Evolutionary conservation across 768 basidiomycete genomes (phyloP), one percentile per base, ranked within the genome.

Genomic region (Hypholoma sublateritium): DNA sequence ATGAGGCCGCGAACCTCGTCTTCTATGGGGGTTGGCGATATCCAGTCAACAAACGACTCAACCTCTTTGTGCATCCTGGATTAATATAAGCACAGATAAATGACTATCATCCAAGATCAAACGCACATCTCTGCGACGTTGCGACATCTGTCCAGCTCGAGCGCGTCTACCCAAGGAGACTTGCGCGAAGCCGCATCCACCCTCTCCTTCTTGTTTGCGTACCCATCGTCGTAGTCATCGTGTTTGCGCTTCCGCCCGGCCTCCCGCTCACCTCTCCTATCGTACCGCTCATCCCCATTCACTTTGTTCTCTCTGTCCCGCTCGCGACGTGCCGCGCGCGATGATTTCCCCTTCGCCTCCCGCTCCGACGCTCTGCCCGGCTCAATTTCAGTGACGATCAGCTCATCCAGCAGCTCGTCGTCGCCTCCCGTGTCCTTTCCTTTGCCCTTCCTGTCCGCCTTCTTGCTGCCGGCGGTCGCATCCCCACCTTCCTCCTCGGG

Each of bases 71-170:
- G 91, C 54, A 98, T 71, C 82, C 96, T 95, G 52, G 17, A 55
- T 44, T 22, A 13, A 5, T 11, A 28, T 28, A 14, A 47, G 6
- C 11, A 47, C 13, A 8, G 54, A 24, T 45, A 59, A 35, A 32
- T 3, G 2, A 32, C 1, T 6, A 32, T 32, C 5, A 32, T 32
- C 8, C 47, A 67, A 55, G 49, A 52, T 46, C 28, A 41, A 25
- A 53, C 89, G 55, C 63, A 95, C 93, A 95, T 78, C 68, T 95
- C 91, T 13, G 91, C 87, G 52, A 93, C 88, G 67, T 91, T 92
- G 50, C 73, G 76, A 69, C 91, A 91, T 5, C 71, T 67, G 12
- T 88, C 81, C 87, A 90, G 90, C 61, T 93, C 83, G 8, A 94
- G 77, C 7, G 80, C 70, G 13, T 73, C 70, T 9, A 85, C 74